Evolutionary conservation across 176 grass and related monocot species (phyloP), one percentile per base, ranked within the genome.

Genomic region (Paspalum notatum): DNA sequence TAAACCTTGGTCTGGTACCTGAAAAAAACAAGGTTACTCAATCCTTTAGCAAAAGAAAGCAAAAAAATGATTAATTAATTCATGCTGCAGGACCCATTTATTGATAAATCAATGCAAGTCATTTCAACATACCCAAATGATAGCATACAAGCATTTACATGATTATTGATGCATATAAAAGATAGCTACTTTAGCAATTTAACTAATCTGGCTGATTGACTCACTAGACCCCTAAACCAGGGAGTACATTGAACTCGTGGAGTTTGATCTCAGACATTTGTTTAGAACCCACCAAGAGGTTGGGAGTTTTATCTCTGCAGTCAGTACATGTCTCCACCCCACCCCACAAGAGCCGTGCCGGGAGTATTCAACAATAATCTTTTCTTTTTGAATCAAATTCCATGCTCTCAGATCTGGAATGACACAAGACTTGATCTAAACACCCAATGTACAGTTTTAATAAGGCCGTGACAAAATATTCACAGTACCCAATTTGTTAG

Each of bases 1-100:
- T 86, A 86, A 88, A 66, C 82, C 80, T 80, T 93, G 90, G 62
- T 91, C 91, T 74, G 94, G 86, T 21, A 95, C 84, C 96, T 99
- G 82, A 76, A 10, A 77, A 84, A 81, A 77, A 73, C 43, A 62
- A 75, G 46, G 27, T 95, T 83, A 65, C 27, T 69, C 6, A 32
- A 52, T 45, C 8, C 0, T 20, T 75, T 37, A 69, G 74, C 38
- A 53, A 77, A 77, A 39, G 39, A 67, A 20, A 86, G 53, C 41
- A 27, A 12, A 77, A 66, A 59, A 17, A 56, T 10, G 38, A 51
- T 40, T 66, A 66, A 53, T 12, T 45, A 77, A 42, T 42, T 76
- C 6, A 59, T 20, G 74, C 21, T 70, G 48, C 25, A 62, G 41
- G 71, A 49, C 16, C 61, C 24, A 73, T 27, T 16, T 27, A 62